Evolutionary conservation across 768 basidiomycete species (phyloP).

Genomic region (Neoboletus brunneissimus): DNA sequence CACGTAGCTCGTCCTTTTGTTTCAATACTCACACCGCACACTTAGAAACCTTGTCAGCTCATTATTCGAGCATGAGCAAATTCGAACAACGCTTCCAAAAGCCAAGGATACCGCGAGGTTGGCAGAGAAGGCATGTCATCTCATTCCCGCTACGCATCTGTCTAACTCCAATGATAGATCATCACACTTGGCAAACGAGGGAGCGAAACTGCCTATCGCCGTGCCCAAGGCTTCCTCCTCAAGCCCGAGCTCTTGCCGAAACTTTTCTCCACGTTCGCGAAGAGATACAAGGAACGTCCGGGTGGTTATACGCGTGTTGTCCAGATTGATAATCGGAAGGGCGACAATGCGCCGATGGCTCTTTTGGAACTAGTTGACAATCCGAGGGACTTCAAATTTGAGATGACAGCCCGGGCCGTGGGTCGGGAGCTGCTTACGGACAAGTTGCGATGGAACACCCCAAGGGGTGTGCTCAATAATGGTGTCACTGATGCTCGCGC

Average conservation of each 20-base stretch:
- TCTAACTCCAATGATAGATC: constrained; percentile 46
- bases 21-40: constrained; percentile 6
- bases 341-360: constrained; percentile 92
- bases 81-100: constrained; percentile 93
- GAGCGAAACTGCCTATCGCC: constrained; percentile 60
- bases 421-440: constrained; percentile 77
- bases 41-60: constrained; percentile 90
- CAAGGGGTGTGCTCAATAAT: constrained; percentile 47
- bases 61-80: constrained; percentile 90
- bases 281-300: constrained; percentile 75
- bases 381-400: constrained; percentile 82
- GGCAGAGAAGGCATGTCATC: constrained; percentile 75
- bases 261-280: constrained; percentile 74
- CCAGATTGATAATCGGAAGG: constrained; percentile 83
- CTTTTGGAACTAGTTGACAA: constrained; percentile 95
- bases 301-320: constrained; percentile 97
- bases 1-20: neutral
- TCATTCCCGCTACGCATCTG: neutral
- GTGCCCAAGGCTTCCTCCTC: constrained; percentile 78
- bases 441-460: constrained; percentile 45
- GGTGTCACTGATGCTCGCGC: constrained; percentile 46
- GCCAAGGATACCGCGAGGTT: constrained; percentile 88
- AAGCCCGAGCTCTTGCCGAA: constrained; percentile 71
- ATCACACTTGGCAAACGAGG: constrained; percentile 92
- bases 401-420: constrained; percentile 83